Percentiles rank a stretch among this genome's conserved stretches.
These are phyloP conservation scores for Trichoderma afroharzianum DNA, from an alignment of 2,329 filamentous ascomycete genomes.

Conservation along the genomic window DNA sequence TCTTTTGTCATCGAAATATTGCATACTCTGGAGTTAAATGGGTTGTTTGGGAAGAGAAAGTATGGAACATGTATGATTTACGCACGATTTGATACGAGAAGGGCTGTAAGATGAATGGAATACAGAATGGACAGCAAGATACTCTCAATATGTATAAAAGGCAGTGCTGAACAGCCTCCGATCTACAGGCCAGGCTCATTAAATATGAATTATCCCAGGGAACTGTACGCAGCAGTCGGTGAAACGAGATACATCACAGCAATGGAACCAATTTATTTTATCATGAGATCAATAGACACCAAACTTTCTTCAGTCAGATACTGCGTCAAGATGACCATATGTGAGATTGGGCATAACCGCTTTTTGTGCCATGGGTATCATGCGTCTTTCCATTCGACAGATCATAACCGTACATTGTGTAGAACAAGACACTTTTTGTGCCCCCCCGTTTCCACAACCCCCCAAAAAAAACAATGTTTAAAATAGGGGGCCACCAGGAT, in stretches of 20 bases:
- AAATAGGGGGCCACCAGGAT: background rate
- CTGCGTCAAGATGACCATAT: background rate
- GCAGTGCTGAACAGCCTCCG: background rate
- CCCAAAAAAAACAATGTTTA: background rate
- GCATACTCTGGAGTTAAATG: background rate
- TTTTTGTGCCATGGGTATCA: slow-evolving; percentile 15
- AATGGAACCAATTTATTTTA: background rate
- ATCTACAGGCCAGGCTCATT: background rate
- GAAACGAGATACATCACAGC: background rate
- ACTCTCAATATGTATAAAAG: background rate
- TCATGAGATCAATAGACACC: background rate
- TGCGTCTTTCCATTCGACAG: slow-evolving; percentile 13
- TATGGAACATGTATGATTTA: background rate
- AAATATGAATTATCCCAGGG: background rate
- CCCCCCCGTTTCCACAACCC: background rate
- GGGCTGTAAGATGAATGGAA: background rate
- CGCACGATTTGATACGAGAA: background rate
- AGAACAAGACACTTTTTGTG: background rate
- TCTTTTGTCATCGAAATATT: background rate
- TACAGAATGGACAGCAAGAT: background rate
- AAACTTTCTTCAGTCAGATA: background rate
- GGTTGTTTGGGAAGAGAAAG: background rate
- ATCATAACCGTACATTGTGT: slow-evolving; percentile 12
- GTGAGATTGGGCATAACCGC: background rate
- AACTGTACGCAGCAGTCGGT: background rate